Evolutionary conservation across 345 rosid genomes (phyloP).

Genomic region (Cardiospermum halicacabum): DNA sequence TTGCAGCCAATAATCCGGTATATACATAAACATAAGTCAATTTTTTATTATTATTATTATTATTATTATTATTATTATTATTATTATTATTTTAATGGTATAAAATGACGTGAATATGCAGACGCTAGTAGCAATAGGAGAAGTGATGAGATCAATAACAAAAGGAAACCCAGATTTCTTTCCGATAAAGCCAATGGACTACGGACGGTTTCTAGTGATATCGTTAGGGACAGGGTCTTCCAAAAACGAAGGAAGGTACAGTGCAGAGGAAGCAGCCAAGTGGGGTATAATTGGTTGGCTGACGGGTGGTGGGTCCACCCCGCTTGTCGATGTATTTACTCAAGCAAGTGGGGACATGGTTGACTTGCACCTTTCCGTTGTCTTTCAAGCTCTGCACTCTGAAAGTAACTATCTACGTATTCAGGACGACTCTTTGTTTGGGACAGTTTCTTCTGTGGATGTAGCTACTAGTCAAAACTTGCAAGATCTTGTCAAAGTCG

Average conservation of each 20-base stretch:
- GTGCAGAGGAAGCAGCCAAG: constrained; percentile 28
- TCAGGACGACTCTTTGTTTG: constrained; percentile 47
- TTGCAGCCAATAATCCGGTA: constrained; percentile 61
- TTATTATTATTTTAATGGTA: too few species aligned
- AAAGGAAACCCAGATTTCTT: constrained; percentile 16
- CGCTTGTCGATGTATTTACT: constrained; percentile 30
- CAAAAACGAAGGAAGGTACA: constrained; percentile 22
- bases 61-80: too few species aligned
- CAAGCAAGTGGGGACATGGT: constrained; percentile 39
- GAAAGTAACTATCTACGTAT: constrained; percentile 41
- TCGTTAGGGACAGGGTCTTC: constrained; percentile 38
- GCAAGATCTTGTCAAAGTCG: constrained; percentile 36
- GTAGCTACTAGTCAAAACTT: constrained; percentile 48
- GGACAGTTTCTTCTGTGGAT: constrained; percentile 43
- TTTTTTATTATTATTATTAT: too few species aligned
- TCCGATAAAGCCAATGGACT: constrained; percentile 28
- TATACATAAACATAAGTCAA: too few species aligned
- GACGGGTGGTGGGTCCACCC: constrained; percentile 20
- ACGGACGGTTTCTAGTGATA: constrained; percentile 26
- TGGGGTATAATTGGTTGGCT: constrained; percentile 48
- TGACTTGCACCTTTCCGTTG: constrained; percentile 30
- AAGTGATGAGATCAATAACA: constrained; percentile 33
- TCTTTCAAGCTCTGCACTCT: constrained; percentile 36
- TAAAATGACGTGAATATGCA: too few species aligned
- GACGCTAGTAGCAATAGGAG: constrained; percentile 39